Conservation (phyloP, 2,329 filamentous ascomycete species). For the Paraphoma sp. region DNA sequence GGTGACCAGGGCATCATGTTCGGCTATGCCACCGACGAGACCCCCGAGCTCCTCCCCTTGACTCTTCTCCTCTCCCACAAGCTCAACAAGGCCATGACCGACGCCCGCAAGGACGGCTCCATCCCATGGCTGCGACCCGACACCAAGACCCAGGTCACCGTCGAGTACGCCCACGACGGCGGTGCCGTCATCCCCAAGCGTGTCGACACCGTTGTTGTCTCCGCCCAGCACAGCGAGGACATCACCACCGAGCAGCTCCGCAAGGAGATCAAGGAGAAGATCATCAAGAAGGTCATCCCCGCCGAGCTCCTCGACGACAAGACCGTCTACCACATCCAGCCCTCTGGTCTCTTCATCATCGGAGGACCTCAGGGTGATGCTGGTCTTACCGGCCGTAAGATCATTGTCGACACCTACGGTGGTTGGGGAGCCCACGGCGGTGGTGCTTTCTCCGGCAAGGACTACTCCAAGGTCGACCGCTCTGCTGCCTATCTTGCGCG, state of each 20-base stretch:
- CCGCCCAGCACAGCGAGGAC: slow-evolving; percentile 88
- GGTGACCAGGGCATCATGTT: slow-evolving; percentile 99
- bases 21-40: slow-evolving; percentile 99
- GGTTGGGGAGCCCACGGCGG: slow-evolving; percentile 99
- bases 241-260: slow-evolving; percentile 92
- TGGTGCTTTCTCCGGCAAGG: slow-evolving; percentile 99
- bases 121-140: slow-evolving; percentile 96
- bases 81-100: slow-evolving; percentile 94
- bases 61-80: slow-evolving; percentile 95
- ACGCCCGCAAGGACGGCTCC: slow-evolving; percentile 83
- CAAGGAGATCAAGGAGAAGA: slow-evolving; percentile 95
- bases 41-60: slow-evolving; percentile 93
- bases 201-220: slow-evolving; percentile 96
- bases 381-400: slow-evolving; percentile 98
- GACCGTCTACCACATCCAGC: slow-evolving; percentile 98
- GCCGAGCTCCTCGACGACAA: slow-evolving; percentile 89
- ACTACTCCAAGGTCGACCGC: slow-evolving; percentile 99
- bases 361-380: slow-evolving; percentile 99
- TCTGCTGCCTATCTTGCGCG: slow-evolving; percentile 96
- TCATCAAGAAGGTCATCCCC: slow-evolving; percentile 94
- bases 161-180: slow-evolving; percentile 97
- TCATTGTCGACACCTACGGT: slow-evolving; percentile 99
- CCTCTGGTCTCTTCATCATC: slow-evolving; percentile 98
- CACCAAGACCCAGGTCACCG: slow-evolving; percentile 99
- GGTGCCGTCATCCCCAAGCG: slow-evolving; percentile 90